Evolutionary conservation across 768 basidiomycete genomes (phyloP).

Genomic region (Mycena belliarum): DNA sequence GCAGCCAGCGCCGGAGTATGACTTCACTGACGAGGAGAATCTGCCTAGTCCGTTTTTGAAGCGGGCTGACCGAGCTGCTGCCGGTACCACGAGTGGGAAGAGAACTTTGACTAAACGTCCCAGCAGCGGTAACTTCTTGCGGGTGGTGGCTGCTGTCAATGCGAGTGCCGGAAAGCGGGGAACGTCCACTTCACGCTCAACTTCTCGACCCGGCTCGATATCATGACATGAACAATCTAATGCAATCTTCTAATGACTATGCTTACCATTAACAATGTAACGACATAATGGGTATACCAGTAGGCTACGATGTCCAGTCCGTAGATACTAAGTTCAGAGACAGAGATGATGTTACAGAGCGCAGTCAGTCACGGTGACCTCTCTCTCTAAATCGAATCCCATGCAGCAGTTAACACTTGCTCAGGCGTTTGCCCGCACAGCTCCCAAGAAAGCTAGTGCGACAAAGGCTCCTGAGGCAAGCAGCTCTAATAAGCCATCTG

Average conservation of each 20-base stretch:
- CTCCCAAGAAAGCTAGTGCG: slow-evolving; percentile 2
- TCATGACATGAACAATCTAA: slow-evolving; percentile 13
- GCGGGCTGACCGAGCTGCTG: slow-evolving; percentile 34
- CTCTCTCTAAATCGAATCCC: neutral
- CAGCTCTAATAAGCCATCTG: no score
- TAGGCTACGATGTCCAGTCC: neutral
- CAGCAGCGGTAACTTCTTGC: slow-evolving; percentile 20
- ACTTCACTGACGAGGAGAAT: slow-evolving; percentile 79
- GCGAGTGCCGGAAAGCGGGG: slow-evolving; percentile 22
- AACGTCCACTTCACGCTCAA: slow-evolving; percentile 8
- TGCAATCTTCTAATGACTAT: slow-evolving; percentile 1
- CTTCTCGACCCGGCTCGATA: slow-evolving; percentile 11
- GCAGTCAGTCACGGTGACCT: no score
- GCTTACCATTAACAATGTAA: slow-evolving; percentile 8
- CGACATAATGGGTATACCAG: slow-evolving; percentile 5
- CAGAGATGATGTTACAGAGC: no score
- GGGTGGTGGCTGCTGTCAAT: slow-evolving; percentile 21
- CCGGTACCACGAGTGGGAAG: neutral
- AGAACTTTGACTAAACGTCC: slow-evolving; percentile 19
- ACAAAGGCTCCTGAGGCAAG: no score
- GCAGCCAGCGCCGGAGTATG: slow-evolving; percentile 53
- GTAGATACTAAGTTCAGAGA: no score
- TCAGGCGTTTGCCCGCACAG: slow-evolving; percentile 14
- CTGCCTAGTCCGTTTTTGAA: slow-evolving; percentile 84
- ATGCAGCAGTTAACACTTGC: slow-evolving; percentile 20